phyloP scores from a whole-genome alignment of 257 asterid species.

The Perilla frutescens region DNA sequence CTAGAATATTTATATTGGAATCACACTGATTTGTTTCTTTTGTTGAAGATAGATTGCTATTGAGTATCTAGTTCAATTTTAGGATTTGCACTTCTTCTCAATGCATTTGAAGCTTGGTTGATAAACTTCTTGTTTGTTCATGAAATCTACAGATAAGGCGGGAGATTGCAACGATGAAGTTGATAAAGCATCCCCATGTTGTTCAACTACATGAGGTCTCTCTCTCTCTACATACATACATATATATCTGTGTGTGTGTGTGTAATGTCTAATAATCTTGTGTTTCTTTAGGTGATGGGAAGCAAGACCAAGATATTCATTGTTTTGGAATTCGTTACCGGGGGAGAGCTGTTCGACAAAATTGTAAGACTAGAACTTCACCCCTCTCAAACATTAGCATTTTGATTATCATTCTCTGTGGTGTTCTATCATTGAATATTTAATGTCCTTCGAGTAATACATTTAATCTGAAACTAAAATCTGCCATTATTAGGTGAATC shows the following conservation, averaged over 20 bases:
- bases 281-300: slow-evolving; percentile 77
- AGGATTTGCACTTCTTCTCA: neutral
- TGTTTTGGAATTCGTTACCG: slow-evolving; percentile 82
- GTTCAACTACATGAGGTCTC: slow-evolving; percentile 76
- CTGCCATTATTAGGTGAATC: slow-evolving; percentile 61
- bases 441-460: neutral
- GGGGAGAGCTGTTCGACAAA: slow-evolving; percentile 98
- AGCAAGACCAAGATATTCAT: slow-evolving; percentile 96
- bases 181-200: slow-evolving; percentile 85
- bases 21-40: neutral
- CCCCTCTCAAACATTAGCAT: neutral
- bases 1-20: neutral
- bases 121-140: slow-evolving; percentile 18
- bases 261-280: slow-evolving; percentile 12
- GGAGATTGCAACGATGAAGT: slow-evolving; percentile 91
- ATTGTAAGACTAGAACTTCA: slow-evolving; percentile 58
- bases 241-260: neutral
- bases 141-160: slow-evolving; percentile 72
- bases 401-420: neutral
- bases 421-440: neutral
- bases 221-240: slow-evolving; percentile 9
- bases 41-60: slow-evolving; percentile 4
- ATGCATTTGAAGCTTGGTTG: neutral
- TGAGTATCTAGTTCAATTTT: neutral
- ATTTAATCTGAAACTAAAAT: slow-evolving; percentile 24